Conservation (phyloP, 208 protist species). For the Leishmania lainsoni region DNA sequence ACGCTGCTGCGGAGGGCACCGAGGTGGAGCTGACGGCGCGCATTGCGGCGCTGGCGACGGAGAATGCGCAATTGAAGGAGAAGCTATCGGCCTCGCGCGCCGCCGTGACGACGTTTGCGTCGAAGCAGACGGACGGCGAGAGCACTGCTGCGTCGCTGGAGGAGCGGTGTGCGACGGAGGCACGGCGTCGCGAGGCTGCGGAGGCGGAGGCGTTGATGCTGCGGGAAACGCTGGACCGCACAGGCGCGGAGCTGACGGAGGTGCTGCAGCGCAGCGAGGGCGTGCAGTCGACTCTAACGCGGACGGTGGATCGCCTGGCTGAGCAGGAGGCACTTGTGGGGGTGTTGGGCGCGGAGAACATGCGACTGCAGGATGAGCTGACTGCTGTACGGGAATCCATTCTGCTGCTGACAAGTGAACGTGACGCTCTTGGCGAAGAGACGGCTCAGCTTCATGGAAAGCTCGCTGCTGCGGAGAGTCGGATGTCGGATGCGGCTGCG, state of each 20-base stretch:
- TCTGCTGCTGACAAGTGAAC: not conserved
- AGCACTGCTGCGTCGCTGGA: not conserved
- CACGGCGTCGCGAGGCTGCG: slow-evolving; percentile 1
- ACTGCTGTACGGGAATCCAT: not conserved
- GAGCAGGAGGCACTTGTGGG: slow-evolving; percentile 11
- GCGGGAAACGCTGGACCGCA: not conserved
- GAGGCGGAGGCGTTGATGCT: slow-evolving; percentile 4
- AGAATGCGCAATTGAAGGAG: slow-evolving; percentile 19
- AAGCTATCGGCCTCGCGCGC: slow-evolving; percentile 17
- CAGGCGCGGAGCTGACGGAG: slow-evolving; percentile 6
- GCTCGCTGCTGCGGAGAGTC: not conserved
- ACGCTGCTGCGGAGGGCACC: not conserved
- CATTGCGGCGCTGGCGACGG: not conserved
- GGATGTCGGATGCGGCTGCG: not conserved
- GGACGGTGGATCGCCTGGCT: slow-evolving; percentile 6
- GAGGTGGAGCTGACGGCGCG: not conserved
- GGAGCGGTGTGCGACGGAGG: slow-evolving; percentile 12
- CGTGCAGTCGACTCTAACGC: slow-evolving; percentile 12
- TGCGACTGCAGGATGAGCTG: slow-evolving; percentile 8
- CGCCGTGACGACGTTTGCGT: slow-evolving; percentile 9
- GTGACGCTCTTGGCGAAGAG: slow-evolving; percentile 9
- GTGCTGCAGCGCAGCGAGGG: slow-evolving; percentile 19
- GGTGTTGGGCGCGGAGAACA: slow-evolving; percentile 5
- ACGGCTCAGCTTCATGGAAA: not conserved
- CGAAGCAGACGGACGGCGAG: not conserved